Conservation (phyloP, 371 early-diverging fungal species). For the Coemansia sp. region DNA sequence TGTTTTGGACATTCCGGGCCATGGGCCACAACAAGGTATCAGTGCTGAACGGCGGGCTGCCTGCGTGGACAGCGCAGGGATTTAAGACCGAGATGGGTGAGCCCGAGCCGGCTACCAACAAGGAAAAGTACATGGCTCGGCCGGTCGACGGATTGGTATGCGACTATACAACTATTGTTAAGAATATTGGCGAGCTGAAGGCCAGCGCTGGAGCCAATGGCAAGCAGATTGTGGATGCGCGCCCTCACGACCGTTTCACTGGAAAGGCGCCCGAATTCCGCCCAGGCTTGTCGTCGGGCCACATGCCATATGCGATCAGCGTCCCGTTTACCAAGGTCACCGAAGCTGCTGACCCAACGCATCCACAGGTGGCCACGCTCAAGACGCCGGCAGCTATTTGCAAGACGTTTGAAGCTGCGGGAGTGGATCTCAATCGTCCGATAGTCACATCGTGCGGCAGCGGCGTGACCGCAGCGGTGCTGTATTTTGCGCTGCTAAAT, state of each 20-base stretch:
- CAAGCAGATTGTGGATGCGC: constrained; percentile 77
- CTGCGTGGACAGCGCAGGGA: constrained; percentile 70
- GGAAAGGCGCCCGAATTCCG: constrained; percentile 85
- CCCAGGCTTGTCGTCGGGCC: constrained; percentile 78
- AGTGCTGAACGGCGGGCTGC: constrained; percentile 86
- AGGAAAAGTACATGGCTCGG: constrained; percentile 17
- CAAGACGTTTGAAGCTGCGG: constrained; percentile 54
- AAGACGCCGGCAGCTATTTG: constrained; percentile 54
- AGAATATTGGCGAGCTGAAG: constrained; percentile 39
- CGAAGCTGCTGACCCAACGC: constrained; percentile 45
- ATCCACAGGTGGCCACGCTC: constrained; percentile 34
- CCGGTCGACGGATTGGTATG: constrained; percentile 17
- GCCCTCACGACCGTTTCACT: constrained; percentile 71
- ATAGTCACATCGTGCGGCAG: constrained; percentile 74
- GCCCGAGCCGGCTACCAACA: constrained; percentile 3
- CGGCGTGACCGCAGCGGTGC: constrained; percentile 76
- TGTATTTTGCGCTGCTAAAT: constrained; percentile 70
- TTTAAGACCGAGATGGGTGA: constrained; percentile 56
- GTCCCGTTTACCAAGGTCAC: constrained; percentile 67
- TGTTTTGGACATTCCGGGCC: constrained; percentile 83
- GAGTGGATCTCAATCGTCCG: constrained; percentile 60
- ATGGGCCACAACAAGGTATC: constrained; percentile 85
- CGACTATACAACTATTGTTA: constrained; percentile 22
- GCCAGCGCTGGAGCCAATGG: constrained; percentile 18
- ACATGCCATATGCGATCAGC: constrained; percentile 80